Conservation (phyloP, 345 rosid species). For the Xanthoceras sorbifolium region DNA sequence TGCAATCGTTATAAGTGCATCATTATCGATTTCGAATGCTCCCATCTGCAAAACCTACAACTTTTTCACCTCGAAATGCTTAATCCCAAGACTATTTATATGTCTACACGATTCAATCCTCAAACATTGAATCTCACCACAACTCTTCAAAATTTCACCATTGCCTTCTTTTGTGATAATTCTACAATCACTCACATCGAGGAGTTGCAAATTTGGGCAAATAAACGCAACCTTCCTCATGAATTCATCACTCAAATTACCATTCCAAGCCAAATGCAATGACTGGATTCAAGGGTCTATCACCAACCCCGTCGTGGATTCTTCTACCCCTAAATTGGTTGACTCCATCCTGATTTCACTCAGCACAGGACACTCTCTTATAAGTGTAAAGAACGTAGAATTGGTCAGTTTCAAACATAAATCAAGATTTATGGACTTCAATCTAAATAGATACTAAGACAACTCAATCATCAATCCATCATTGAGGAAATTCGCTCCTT, state of each 20-base stretch:
- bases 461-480: slow-evolving; percentile 49
- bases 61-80: slow-evolving; percentile 50
- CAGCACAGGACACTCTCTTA: slow-evolving; percentile 47
- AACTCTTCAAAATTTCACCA: slow-evolving; percentile 42
- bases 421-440: slow-evolving; percentile 52
- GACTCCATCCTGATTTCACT: slow-evolving; percentile 55
- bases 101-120: slow-evolving; percentile 49
- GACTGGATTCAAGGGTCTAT: slow-evolving; percentile 45
- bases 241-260: slow-evolving; percentile 53
- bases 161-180: slow-evolving; percentile 54
- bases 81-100: slow-evolving; percentile 29
- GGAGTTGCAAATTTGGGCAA: slow-evolving; percentile 50
- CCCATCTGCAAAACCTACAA: slow-evolving; percentile 62
- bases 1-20: slow-evolving; percentile 46
- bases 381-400: slow-evolving; percentile 45
- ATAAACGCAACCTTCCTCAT: slow-evolving; percentile 32
- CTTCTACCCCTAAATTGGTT: slow-evolving; percentile 60
- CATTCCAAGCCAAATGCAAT: slow-evolving; percentile 43
- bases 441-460: slow-evolving; percentile 29
- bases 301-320: slow-evolving; percentile 19
- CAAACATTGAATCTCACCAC: slow-evolving; percentile 48
- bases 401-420: slow-evolving; percentile 58
- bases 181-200: slow-evolving; percentile 50
- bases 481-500: slow-evolving; percentile 59
- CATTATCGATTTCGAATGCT: slow-evolving; percentile 42